These are phyloP conservation scores for Aaosphaeria arxii DNA, from an alignment of 2,329 filamentous ascomycete genomes.

Conservation along the genomic window DNA sequence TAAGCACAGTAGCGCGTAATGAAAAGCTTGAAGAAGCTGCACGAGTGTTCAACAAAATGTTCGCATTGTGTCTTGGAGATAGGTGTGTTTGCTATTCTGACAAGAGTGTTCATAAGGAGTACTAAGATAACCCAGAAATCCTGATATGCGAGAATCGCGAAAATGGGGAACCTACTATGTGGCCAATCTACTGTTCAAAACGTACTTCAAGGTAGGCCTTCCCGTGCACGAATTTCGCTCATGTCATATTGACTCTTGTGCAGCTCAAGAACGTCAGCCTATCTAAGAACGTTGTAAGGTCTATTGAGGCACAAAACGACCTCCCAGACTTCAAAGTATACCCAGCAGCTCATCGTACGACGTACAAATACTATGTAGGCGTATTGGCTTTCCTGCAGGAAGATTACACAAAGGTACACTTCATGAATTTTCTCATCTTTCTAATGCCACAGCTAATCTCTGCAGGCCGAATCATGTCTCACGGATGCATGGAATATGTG, in stretches of 20 bases:
- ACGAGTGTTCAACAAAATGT: constrained; percentile 85
- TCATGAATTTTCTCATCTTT: neutral
- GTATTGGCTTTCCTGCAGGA: constrained; percentile 94
- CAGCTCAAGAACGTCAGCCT: constrained; percentile 81
- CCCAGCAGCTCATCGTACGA: constrained; percentile 86
- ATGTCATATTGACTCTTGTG: neutral
- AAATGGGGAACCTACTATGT: constrained; percentile 99
- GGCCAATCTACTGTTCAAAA: constrained; percentile 95
- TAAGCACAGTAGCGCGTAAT: constrained; percentile 62
- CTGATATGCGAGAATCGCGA: constrained; percentile 74
- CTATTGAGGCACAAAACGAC: constrained; percentile 73
- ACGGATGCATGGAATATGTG: constrained; percentile 81
- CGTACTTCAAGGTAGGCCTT: constrained; percentile 80
- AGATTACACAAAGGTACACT: constrained; percentile 73
- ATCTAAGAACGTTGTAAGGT: constrained; percentile 84
- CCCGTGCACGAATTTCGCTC: neutral
- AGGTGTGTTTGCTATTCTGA: constrained; percentile 56
- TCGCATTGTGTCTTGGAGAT: constrained; percentile 85
- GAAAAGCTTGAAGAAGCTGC: constrained; percentile 89
- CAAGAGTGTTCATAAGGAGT: neutral
- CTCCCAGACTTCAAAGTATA: constrained; percentile 78
- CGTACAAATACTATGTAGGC: constrained; percentile 94
- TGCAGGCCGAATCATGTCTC: constrained; percentile 51
- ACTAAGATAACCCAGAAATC: constrained; percentile 55
- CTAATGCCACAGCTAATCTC: constrained; percentile 1